phyloP scores from a whole-genome alignment of 106 monocot species.

The Apostasia ramifera region DNA sequence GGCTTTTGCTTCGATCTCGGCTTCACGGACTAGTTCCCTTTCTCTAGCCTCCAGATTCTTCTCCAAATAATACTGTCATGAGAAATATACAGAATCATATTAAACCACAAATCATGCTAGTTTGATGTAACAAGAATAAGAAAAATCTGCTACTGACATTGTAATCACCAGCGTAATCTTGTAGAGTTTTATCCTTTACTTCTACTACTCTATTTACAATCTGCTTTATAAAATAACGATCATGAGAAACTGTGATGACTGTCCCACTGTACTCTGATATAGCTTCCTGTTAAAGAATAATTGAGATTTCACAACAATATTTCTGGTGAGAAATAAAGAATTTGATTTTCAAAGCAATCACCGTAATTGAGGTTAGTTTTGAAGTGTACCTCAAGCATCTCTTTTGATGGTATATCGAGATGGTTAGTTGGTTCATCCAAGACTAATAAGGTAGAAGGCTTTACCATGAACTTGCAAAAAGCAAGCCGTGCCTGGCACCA shows the following conservation, averaged over 20 bases:
- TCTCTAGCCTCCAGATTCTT: constrained; percentile 94
- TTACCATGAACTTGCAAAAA: constrained; percentile 99
- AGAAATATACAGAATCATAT: constrained; percentile 3
- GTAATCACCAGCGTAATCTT: constrained; percentile 97
- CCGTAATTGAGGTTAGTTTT: constrained; percentile 2
- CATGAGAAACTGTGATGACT: constrained; percentile 95
- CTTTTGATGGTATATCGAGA: constrained; percentile 98
- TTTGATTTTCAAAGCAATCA: background rate
- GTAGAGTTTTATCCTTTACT: constrained; percentile 62
- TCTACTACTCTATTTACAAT: constrained; percentile 95
- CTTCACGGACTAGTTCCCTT: constrained; percentile 74
- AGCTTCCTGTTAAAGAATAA: constrained; percentile 68
- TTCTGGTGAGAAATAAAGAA: background rate
- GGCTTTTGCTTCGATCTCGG: constrained; percentile 84
- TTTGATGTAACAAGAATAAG: background rate
- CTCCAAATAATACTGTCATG: constrained; percentile 88
- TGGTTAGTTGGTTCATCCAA: constrained; percentile 99
- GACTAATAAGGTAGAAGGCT: constrained; percentile 89
- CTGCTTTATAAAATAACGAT: constrained; percentile 93
- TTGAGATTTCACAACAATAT: background rate
- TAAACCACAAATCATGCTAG: background rate
- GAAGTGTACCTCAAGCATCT: constrained; percentile 87
- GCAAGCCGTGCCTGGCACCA: constrained; percentile 78
- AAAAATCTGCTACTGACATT: constrained; percentile 44
- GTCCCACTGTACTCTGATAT: constrained; percentile 86